Base-by-base conservation (phyloP, 1,284 basidiomycete species). In the Phaffia rhodozyma region DNA sequence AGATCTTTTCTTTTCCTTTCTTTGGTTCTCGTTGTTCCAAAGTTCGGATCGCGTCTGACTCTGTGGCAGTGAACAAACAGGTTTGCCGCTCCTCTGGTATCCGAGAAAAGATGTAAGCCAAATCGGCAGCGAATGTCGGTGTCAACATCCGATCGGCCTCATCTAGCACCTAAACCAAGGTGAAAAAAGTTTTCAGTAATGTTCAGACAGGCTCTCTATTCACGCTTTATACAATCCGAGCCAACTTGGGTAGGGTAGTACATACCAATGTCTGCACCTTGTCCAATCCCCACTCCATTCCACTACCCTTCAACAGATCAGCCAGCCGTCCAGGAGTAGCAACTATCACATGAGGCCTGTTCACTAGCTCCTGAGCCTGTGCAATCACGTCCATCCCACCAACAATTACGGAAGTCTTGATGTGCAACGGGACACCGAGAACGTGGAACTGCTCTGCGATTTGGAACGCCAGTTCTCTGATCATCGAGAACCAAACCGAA, bases 321-420 rank as follows among this genome's bases (percentile, higher is more conserved):
- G 93, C 91, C 16, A 99, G 84, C 16, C 96, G 83, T 0, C 96
- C 96, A 1, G 96, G 96, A 0, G 96, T 99, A 6, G 94, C 96
- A 51, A 99, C 86, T 23, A 98, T 85, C 52, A 98, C 82, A 73
- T 98, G 96, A 0, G 96, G 96, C 38, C 89, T 82, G 68, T 84
- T 82, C 3, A 82, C 81, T 5, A 99, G 83, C 72, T 94, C 91
- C 38, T 90, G 79, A 0, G 94, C 90, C 74, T 99, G 96, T 7
- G 84, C 76, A 79, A 97, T 91, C 87, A 97, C 96, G 72, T 99
- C 96, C 90, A 98, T 93, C 3, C 96, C 96, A 11, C 96, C 96
- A 2, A 98, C 91, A 25, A 98, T 81, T 2, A 97, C 89, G 9
- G 87, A 83, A 23, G 91, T 96, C 29, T 84, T 84, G 58, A 91